phyloP scores from a whole-genome alignment of 2,329 filamentous ascomycete genomes.

The Xylaria sp. region DNA sequence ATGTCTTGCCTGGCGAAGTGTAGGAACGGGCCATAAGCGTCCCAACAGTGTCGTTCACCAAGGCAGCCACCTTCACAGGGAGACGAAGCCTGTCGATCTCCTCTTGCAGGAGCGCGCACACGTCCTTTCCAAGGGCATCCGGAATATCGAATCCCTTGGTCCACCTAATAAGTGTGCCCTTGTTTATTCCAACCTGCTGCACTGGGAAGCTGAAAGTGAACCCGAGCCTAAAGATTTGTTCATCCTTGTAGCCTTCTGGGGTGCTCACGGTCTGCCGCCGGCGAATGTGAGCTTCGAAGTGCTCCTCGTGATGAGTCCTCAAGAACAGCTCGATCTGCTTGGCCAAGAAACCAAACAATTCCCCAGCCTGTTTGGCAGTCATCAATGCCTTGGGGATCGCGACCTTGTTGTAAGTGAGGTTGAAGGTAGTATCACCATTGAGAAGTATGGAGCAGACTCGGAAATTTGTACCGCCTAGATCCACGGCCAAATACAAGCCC shows the following conservation, averaged over 20 bases:
- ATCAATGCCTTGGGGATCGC: conserved; percentile 89
- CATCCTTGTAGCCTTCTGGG: conserved; percentile 63
- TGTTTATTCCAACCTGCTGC: conserved; percentile 92
- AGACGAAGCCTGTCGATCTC: conserved; percentile 87
- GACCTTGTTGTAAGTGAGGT: conserved; percentile 89
- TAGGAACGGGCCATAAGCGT: conserved; percentile 98
- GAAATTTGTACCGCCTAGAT: conserved; percentile 98
- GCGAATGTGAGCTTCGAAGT: conserved; percentile 72
- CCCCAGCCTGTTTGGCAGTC: conserved; percentile 80
- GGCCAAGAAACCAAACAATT: conserved; percentile 91
- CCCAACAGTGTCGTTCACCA: conserved; percentile 97
- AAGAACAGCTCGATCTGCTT: conserved; percentile 91
- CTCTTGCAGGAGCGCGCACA: conserved; percentile 83
- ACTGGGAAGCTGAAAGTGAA: conserved; percentile 99
- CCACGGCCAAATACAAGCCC: conserved; percentile 95
- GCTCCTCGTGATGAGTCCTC: conserved; percentile 82
- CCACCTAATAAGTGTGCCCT: conserved; percentile 92
- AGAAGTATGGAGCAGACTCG: conserved; percentile 93
- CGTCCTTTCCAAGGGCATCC: conserved; percentile 93
- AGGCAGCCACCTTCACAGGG: conserved; percentile 89
- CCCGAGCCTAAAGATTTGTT: conserved; percentile 88
- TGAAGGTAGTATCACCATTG: conserved; percentile 93
- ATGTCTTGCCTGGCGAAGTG: conserved; percentile 83
- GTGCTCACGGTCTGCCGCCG: conserved; percentile 64
- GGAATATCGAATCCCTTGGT: conserved; percentile 98